Evolutionary conservation across 2,329 filamentous ascomycete species (phyloP), one percentile per base, ranked within the genome.

Genomic region (Zelopaecilomyces penicillatus): DNA sequence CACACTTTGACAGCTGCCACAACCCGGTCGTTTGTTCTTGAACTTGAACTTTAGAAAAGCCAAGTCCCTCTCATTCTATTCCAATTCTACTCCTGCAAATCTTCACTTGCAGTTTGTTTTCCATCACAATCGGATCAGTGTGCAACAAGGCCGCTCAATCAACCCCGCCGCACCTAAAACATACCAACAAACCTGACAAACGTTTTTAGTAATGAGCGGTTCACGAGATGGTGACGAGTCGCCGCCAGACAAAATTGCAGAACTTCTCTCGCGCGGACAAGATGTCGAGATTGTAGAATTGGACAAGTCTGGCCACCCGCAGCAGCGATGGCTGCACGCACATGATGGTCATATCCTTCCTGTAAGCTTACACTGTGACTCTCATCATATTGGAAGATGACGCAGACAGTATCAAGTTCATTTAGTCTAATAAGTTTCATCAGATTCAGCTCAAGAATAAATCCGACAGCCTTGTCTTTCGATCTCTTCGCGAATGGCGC

Each of bases 281-380:
- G 54, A 57, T 4, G 46, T 65, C 7, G 57, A 65, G 28, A 52
- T 69, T 3, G 34, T 54, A 2, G 67, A 69, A 49, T 56, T 65
- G 2, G 66, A 68, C 50, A 66, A 60, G 41, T 61, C 64, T 1
- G 66, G 65, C 4, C 56, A 64, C 30, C 44, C 64, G 6, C 57
- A 61, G 19, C 57, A 60, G 11, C 54, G 53, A 30, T 69, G 65
- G 66, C 49, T 57, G 6, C 65, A 66, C 27, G 52, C 51, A 1
- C 43, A 54, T 4, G 53, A 51, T 33, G 54, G 58, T 19, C 44
- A 47, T 19, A 50, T 61, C 11, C 42, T 57, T n/a, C 51, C 51
- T 4, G 63, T 66, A 57, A 42, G 41, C 35, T 35, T 5, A 11
- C 30, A 10, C 19, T 37, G 3, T 27, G 3, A 12, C 32, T 6